Evolutionary conservation across 345 rosid species (phyloP).

Genomic region (Aethionema arabicum): DNA sequence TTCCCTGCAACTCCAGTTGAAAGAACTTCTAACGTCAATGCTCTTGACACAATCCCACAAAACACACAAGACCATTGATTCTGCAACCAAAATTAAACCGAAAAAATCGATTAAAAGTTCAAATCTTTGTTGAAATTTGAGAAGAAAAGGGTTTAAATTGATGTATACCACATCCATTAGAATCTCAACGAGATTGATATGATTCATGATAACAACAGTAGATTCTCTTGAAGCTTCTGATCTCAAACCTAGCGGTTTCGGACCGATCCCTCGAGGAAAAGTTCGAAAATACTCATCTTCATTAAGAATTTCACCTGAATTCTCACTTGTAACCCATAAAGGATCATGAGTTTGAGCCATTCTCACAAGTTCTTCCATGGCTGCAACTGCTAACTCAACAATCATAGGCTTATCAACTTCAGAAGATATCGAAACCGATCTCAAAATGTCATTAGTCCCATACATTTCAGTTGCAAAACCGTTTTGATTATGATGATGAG

Average conservation of each 20-base stretch:
- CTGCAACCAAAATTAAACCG: conserved; percentile 37
- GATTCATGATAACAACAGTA: conserved; percentile 79
- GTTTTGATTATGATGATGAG: conserved; percentile 39
- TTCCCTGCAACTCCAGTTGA: conserved; percentile 98
- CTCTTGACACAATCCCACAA: conserved; percentile 85
- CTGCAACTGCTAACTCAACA: conserved; percentile 88
- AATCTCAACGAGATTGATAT: conserved; percentile 77
- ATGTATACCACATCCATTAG: conserved; percentile 87
- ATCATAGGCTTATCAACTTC: conserved; percentile 91
- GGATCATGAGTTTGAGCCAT: conserved; percentile 81
- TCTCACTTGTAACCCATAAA: conserved; percentile 61
- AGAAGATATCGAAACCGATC: conserved; percentile 57
- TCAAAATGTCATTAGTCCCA: conserved; percentile 57
- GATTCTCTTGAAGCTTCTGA: conserved; percentile 91
- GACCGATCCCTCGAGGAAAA: conserved; percentile 84
- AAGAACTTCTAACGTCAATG: conserved; percentile 85
- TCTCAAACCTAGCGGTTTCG: conserved; percentile 65
- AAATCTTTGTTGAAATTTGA: neutral
- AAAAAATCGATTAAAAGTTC: neutral
- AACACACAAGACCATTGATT: conserved; percentile 86
- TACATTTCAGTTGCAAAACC: conserved; percentile 75
- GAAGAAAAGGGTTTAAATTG: neutral
- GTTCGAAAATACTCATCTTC: conserved; percentile 79
- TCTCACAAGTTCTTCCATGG: conserved; percentile 91
- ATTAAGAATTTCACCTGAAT: conserved; percentile 50